Percentiles rank a stretch among this genome's conserved stretches.
Conservation (phyloP, 768 basidiomycete species). For the Rhizopogon roseolus region DNA sequence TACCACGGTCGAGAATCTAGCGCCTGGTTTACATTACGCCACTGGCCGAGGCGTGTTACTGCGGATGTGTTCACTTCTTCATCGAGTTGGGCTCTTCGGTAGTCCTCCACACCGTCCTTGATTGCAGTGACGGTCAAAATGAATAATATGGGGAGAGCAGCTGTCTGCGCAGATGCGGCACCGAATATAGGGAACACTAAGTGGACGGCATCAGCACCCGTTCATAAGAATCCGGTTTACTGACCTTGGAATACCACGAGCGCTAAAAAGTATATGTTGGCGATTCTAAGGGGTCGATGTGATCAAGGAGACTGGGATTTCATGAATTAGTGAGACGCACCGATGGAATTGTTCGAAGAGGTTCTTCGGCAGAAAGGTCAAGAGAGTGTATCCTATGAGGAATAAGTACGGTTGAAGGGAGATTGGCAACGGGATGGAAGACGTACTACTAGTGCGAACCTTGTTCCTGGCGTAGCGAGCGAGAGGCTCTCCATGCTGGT, state of each 20-base stretch:
- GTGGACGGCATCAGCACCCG: constrained; percentile 4
- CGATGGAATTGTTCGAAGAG: constrained; percentile 92
- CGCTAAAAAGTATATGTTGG: constrained; percentile 88
- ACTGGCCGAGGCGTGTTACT: constrained; percentile 82
- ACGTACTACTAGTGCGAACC: constrained; percentile 89
- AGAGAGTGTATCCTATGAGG: constrained; percentile 73
- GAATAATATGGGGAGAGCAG: constrained; percentile 82
- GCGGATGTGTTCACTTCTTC: constrained; percentile 95
- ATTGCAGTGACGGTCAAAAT: constrained; percentile 86
- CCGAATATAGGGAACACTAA: constrained; percentile 90
- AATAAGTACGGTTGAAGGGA: background rate
- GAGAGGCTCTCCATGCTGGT: constrained; percentile 41
- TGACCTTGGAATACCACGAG: constrained; percentile 78
- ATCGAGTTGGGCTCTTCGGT: constrained; percentile 81
- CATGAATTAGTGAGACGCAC: constrained; percentile 30
- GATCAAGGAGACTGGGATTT: background rate
- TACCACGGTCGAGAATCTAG: constrained; percentile 71
- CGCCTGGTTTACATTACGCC: constrained; percentile 88
- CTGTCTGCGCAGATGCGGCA: constrained; percentile 74
- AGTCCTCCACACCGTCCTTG: constrained; percentile 96
- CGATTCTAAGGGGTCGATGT: constrained; percentile 45
- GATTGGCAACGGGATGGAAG: background rate
- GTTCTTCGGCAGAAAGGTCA: constrained; percentile 93
- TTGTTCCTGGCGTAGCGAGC: constrained; percentile 87
- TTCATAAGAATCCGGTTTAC: constrained; percentile 13